Evolutionary conservation across 2,329 filamentous ascomycete species (phyloP), one percentile per base, ranked within the genome.

Genomic region (Diaporthe helianthi): DNA sequence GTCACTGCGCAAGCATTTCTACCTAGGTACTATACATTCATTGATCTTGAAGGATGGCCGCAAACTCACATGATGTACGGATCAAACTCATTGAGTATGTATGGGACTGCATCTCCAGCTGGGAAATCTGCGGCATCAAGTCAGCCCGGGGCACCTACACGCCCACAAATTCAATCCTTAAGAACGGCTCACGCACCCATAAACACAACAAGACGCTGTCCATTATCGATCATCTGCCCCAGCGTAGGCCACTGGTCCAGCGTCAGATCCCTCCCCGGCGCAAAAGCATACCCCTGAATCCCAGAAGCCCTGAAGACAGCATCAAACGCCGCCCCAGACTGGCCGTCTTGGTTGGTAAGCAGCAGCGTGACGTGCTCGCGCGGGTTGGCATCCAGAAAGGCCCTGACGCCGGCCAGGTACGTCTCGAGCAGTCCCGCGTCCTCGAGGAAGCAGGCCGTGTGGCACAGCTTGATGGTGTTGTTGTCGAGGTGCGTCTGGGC

Each of bases 181-280:
- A 12, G 26, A 12, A 38, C 2, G 24, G n/a, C 13, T 19, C 17
- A 52, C 65, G 22, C 26, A 80, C 91, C 90, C 77, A 94, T 88
- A 71, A 94, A 94, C 26, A 90, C 87, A 60, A 94, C 79, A 1
- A 95, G 81, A 17, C 92, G 85, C 12, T 85, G 91, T 55, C 84
- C 84, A 47, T 82, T 82, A 24, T 85, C 80, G 73, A 94, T 91
- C 69, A 95, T 79, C 24, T 85, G 78, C 73, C 89, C 84, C 15
- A 95, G 81, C 0, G 92, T 94, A 78, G 92, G 92, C 92, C 93
- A 84, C 73, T 85, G 85, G 58, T 85, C 75, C 46, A 84, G 74
- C 12, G 76, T 75, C 52, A 85, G 72, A 26, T 77, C 76, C 4
- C 66, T 72, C 9, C 81, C 77, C 0, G 89, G 86, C 1, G 80